A percentile compares a stretch with the other conserved stretches of the same genome.
phyloP scores from a whole-genome alignment of 768 basidiomycete genomes.

The Termitomyces sp. region DNA sequence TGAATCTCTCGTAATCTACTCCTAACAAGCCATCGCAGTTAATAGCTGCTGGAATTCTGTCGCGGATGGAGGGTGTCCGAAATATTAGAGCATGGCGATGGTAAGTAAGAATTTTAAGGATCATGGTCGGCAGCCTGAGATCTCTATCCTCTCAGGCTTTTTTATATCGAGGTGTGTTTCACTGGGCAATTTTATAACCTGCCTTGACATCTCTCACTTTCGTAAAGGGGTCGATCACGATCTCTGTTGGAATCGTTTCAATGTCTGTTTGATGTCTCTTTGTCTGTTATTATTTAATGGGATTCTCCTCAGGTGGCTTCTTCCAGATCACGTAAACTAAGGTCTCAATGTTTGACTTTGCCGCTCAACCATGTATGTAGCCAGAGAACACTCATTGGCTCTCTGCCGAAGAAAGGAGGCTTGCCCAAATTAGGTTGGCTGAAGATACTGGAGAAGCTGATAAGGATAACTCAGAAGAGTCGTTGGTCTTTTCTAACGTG shows the following conservation, averaged over 20 bases:
- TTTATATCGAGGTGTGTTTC: slow-evolving; percentile 55
- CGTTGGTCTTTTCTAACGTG: slow-evolving; percentile 32
- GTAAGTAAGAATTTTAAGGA: slow-evolving; percentile 20
- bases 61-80: slow-evolving; percentile 58
- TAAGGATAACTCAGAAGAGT: slow-evolving; percentile 46
- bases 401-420: slow-evolving; percentile 37
- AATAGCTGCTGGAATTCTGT: slow-evolving; percentile 69
- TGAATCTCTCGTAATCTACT: background rate
- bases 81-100: slow-evolving; percentile 72
- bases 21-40: slow-evolving; percentile 29
- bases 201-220: background rate
- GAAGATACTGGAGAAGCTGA: slow-evolving; percentile 69
- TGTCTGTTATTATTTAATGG: background rate
- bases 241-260: slow-evolving; percentile 49
- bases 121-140: background rate
- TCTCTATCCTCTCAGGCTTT: slow-evolving; percentile 39
- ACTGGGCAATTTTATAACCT: background rate
- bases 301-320: slow-evolving; percentile 37
- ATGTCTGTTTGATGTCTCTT: slow-evolving; percentile 31
- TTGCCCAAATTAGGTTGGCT: slow-evolving; percentile 60
- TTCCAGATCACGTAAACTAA: slow-evolving; percentile 53
- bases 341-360: background rate
- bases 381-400: slow-evolving; percentile 63
- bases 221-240: slow-evolving; percentile 56
- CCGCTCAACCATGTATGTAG: slow-evolving; percentile 21